These are phyloP conservation scores for Talaromyces atroroseus DNA, from an alignment of 2,329 filamentous ascomycete genomes.

Conservation along the genomic window DNA sequence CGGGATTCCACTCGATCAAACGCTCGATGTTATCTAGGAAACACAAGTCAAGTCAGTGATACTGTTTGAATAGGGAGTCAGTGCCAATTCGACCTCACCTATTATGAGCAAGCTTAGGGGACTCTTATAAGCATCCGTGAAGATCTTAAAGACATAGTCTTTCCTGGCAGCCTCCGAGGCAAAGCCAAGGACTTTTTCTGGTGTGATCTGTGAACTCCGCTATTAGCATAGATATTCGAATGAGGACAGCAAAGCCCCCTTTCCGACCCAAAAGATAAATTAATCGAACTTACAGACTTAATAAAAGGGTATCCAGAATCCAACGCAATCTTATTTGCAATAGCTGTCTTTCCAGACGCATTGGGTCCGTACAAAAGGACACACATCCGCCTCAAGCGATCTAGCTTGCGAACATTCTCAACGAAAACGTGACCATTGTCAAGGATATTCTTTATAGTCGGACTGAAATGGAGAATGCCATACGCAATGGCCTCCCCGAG, in stretches of 20 bases:
- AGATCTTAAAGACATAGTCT: conserved; percentile 78
- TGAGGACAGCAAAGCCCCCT: neutral
- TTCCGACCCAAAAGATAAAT: neutral
- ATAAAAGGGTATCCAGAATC: conserved; percentile 87
- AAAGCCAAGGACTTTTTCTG: conserved; percentile 80
- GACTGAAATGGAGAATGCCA: conserved; percentile 77
- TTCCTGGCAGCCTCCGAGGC: conserved; percentile 76
- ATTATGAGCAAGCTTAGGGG: conserved; percentile 59
- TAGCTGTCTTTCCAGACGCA: conserved; percentile 81
- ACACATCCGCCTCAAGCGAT: neutral
- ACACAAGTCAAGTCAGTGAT: conserved; percentile 46
- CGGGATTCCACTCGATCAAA: conserved; percentile 89
- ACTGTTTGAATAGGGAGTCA: neutral
- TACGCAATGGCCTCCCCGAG: conserved; percentile 68
- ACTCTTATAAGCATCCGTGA: conserved; percentile 91
- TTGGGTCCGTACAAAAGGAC: conserved; percentile 80
- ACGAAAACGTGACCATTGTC: conserved; percentile 72
- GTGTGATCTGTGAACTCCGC: conserved; percentile 25
- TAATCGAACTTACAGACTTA: conserved; percentile 63
- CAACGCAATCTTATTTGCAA: conserved; percentile 81
- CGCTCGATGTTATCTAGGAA: conserved; percentile 86
- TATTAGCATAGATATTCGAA: neutral
- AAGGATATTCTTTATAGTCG: conserved; percentile 69
- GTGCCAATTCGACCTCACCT: neutral
- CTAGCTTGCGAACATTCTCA: conserved; percentile 62